Percentiles rank a stretch among this genome's conserved stretches.
Evolutionary conservation across 2,329 filamentous ascomycete species (phyloP).

Genomic region (Alternaria panax): DNA sequence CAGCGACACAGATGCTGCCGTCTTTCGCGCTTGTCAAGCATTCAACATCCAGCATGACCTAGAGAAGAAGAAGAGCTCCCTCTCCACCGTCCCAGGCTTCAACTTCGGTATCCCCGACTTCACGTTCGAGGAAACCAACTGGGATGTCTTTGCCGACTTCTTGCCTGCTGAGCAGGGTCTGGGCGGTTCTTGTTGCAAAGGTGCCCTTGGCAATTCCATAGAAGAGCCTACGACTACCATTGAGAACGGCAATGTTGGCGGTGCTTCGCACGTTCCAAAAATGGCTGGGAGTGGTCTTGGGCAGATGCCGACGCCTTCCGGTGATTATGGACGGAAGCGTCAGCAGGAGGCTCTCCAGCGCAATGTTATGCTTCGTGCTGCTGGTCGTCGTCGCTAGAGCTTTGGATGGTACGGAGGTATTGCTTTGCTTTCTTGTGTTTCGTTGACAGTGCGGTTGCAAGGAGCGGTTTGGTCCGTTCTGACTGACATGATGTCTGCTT

Average conservation of each 20-base stretch:
- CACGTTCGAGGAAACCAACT: background rate
- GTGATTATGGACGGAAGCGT: slow-evolving; percentile 14
- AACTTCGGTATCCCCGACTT: background rate
- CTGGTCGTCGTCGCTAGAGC: slow-evolving; percentile 16
- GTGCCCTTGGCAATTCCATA: background rate
- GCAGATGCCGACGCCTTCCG: slow-evolving; percentile 1
- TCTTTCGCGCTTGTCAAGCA: background rate
- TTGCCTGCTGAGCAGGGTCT: background rate
- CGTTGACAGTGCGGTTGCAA: background rate
- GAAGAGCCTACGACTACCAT: background rate
- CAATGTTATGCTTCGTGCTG: slow-evolving; percentile 11
- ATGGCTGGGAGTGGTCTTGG: background rate
- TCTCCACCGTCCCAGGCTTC: background rate
- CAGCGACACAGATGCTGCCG: background rate
- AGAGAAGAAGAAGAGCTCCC: background rate
- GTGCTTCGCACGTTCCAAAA: background rate
- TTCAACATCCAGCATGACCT: background rate
- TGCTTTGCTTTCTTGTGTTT: background rate
- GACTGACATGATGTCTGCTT: background rate
- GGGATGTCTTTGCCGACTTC: background rate
- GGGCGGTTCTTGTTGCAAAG: slow-evolving; percentile 1
- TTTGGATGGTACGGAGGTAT: background rate
- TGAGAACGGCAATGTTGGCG: background rate
- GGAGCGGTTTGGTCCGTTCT: too few species aligned
- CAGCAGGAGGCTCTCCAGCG: slow-evolving; percentile 31